A percentile compares a stretch with the other conserved stretches of the same genome.
Conservation (phyloP, 306 rosid species). For the Malus fusca region DNA sequence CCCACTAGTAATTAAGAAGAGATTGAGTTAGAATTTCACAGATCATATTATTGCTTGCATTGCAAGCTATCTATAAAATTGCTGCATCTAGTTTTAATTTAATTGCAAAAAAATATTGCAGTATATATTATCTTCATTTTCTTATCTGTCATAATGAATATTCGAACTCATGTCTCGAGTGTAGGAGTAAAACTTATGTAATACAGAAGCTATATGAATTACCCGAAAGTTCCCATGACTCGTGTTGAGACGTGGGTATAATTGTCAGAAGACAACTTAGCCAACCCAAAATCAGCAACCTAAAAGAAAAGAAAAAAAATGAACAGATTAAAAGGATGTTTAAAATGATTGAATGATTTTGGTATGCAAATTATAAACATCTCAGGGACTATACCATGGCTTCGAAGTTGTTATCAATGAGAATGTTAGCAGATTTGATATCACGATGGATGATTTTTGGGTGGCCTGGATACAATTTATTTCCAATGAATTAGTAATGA, state of each 20-base stretch:
- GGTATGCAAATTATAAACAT: neutral
- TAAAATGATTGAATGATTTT: neutral
- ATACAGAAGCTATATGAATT: neutral
- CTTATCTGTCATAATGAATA: neutral
- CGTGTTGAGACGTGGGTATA: conserved; percentile 85
- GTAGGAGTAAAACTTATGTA: neutral
- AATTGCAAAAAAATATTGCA: no score
- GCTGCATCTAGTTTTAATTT: neutral
- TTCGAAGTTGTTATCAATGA: conserved; percentile 67
- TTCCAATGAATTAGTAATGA: neutral
- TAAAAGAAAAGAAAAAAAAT: conserved; percentile 5
- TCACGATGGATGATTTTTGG: conserved; percentile 87
- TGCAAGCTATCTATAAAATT: neutral
- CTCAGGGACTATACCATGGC: conserved; percentile 52
- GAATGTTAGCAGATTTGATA: conserved; percentile 79
- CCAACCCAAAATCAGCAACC: conserved; percentile 98
- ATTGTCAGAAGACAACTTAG: conserved; percentile 67
- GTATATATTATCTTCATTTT: no score
- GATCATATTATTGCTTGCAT: neutral
- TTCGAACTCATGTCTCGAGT: neutral
- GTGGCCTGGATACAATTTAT: conserved; percentile 43
- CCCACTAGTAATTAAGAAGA: neutral
- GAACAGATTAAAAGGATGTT: neutral
- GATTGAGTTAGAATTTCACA: neutral
- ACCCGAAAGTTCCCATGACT: conserved; percentile 97